phyloP scores from a whole-genome alignment of 2,329 filamentous ascomycete species.

The Cladosporium cucumerinum region DNA sequence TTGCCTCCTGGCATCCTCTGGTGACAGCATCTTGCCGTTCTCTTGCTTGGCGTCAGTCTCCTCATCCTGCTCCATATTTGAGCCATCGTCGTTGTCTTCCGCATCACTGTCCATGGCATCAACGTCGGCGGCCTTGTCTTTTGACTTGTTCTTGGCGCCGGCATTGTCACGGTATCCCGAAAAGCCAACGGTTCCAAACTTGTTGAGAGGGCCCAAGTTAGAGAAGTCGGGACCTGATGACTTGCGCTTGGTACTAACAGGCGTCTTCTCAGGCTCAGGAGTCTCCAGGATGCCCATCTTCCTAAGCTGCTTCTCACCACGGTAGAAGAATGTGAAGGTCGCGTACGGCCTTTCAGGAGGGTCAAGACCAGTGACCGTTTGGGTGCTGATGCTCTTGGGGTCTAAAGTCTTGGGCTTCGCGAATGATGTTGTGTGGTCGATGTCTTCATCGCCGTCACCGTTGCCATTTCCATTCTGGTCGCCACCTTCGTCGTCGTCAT shows the following conservation, averaged over 20 bases:
- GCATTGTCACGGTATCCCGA: conserved; percentile 65
- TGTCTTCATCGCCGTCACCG: conserved; percentile 69
- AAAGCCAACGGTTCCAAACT: conserved; percentile 85
- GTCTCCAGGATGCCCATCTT: conserved; percentile 88
- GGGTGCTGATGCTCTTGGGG: conserved; percentile 95
- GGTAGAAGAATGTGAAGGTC: conserved; percentile 95
- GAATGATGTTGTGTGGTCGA: conserved; percentile 97
- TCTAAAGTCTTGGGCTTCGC: conserved; percentile 94
- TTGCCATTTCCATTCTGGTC: conserved; percentile 51
- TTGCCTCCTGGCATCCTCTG: conserved; percentile 69
- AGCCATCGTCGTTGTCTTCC: conserved; percentile 61
- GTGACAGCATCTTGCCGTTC: conserved; percentile 53
- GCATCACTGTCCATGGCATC: conserved; percentile 72
- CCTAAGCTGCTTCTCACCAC: conserved; percentile 88
- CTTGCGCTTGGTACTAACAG: conserved; percentile 63
- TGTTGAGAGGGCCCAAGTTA: conserved; percentile 77
- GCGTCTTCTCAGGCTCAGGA: conserved; percentile 55
- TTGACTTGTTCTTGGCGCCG: conserved; percentile 56
- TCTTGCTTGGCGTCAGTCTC: conserved; percentile 60
- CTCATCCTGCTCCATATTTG: conserved; percentile 65
- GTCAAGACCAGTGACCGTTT: conserved; percentile 98
- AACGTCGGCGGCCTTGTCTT: conserved; percentile 51
- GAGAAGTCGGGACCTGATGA: conserved; percentile 83
- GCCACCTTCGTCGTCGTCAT: conserved; percentile 79
- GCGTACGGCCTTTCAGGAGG: conserved; percentile 95